Conservation (phyloP, 2,329 filamentous ascomycete species). For the Pezicula radicicola region DNA sequence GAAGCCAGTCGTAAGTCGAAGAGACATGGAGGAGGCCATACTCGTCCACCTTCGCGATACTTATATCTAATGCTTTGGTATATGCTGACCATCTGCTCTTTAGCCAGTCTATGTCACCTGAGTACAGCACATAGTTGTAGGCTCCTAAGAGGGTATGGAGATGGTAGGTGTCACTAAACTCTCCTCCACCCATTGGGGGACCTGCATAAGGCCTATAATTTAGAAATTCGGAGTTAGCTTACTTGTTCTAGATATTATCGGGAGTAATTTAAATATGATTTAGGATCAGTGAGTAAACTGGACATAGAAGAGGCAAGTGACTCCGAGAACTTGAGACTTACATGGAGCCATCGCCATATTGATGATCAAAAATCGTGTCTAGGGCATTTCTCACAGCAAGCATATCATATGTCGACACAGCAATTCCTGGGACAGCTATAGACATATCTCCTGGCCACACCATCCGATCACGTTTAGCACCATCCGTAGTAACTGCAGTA, state of each 20-base stretch:
- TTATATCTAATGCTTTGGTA: conserved; percentile 39
- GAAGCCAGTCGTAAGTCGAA: conserved; percentile 23
- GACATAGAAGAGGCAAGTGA: no score
- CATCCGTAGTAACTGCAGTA: conserved; percentile 38
- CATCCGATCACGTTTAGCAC: conserved; percentile 55
- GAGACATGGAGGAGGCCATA: conserved; percentile 30
- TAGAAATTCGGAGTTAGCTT: conserved; percentile 28
- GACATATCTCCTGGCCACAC: conserved; percentile 63
- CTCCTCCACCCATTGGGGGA: conserved; percentile 39
- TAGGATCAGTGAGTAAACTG: no score
- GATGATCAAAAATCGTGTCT: conserved; percentile 40
- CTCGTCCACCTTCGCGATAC: conserved; percentile 40
- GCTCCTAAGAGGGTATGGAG: conserved; percentile 56
- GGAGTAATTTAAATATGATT: no score
- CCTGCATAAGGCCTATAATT: conserved; percentile 45
- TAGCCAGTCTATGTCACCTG: conserved; percentile 50
- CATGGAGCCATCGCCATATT: conserved; percentile 37
- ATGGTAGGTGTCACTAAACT: conserved; percentile 55
- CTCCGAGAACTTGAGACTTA: no score
- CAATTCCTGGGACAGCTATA: conserved; percentile 50
- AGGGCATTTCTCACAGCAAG: conserved; percentile 46
- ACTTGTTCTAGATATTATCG: no score
- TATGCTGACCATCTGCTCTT: conserved; percentile 46
- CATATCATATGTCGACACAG: conserved; percentile 51
- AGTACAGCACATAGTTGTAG: conserved; percentile 55